Evolutionary conservation across 148 eudicot genomes (phyloP).

Genomic region (Cornus kousa): DNA sequence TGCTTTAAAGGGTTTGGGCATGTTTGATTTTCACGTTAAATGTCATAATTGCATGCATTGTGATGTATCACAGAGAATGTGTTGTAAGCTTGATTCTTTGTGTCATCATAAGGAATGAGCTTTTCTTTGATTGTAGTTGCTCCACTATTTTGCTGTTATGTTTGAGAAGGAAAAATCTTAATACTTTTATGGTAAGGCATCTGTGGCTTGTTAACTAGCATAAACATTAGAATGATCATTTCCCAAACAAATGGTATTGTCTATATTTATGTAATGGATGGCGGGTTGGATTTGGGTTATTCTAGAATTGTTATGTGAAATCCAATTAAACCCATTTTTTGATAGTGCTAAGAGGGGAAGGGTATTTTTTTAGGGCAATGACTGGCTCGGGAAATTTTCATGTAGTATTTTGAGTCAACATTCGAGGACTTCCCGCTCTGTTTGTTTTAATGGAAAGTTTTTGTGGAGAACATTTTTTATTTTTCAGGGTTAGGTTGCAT

Average conservation of each 20-base stretch:
- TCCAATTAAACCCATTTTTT: background rate
- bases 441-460: too few relatives aligned
- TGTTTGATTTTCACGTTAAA: background rate
- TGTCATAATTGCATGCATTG: too few relatives aligned
- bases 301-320: background rate
- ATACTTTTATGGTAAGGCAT: background rate
- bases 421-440: too few relatives aligned
- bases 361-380: background rate
- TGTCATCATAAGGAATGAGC: too few relatives aligned
- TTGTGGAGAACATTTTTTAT: too few relatives aligned
- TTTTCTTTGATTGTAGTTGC: background rate
- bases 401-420: background rate
- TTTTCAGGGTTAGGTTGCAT: too few relatives aligned
- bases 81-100: background rate
- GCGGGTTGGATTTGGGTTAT: background rate
- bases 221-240: too few relatives aligned
- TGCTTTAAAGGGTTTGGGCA: background rate
- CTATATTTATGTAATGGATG: background rate
- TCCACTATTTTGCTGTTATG: background rate
- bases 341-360: background rate
- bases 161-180: background rate
- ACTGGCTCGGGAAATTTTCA: background rate
- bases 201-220: background rate
- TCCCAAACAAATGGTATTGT: too few relatives aligned
- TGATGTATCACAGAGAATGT: background rate